Percentiles rank a stretch among this genome's conserved stretches.
Conservation (phyloP, 371 early-diverging fungal species). For the Batrachochytrium dendrobatidis region DNA sequence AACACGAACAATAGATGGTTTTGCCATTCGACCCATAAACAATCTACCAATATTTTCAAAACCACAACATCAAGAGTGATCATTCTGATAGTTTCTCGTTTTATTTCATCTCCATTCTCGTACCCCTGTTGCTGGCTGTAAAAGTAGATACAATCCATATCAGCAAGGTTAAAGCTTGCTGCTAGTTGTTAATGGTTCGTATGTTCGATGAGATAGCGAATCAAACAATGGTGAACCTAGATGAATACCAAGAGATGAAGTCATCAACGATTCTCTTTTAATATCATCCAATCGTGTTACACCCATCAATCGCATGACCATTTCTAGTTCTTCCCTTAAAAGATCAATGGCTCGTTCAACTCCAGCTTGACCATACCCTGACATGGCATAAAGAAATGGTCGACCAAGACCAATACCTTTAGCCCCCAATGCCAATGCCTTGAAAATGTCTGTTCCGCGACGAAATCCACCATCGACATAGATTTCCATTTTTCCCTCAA, state of each 20-base stretch:
- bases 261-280: conserved; percentile 15
- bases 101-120: neutral
- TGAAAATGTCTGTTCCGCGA: conserved; percentile 63
- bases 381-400: conserved; percentile 67
- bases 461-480: conserved; percentile 81
- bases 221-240: conserved; percentile 13
- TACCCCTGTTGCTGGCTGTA: neutral
- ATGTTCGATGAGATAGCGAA: conserved; percentile 12
- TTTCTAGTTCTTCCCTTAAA: conserved; percentile 47
- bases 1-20: too few relatives aligned
- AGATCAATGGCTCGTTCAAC: conserved; percentile 65
- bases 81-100: neutral
- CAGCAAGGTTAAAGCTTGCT: too few relatives aligned
- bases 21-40: too few relatives aligned
- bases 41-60: neutral
- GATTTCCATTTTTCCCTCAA: conserved; percentile 55
- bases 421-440: conserved; percentile 92
- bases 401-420: conserved; percentile 90
- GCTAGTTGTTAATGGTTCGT: conserved; percentile 28
- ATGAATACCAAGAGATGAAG: conserved; percentile 11
- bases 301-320: conserved; percentile 50
- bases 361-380: conserved; percentile 67
- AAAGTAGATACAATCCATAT: too few relatives aligned
- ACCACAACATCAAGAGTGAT: neutral
- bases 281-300: conserved; percentile 53